These are phyloP conservation scores for Beauveria pseudobassiana DNA, from an alignment of 2,329 filamentous ascomycete genomes.

Conservation along the genomic window DNA sequence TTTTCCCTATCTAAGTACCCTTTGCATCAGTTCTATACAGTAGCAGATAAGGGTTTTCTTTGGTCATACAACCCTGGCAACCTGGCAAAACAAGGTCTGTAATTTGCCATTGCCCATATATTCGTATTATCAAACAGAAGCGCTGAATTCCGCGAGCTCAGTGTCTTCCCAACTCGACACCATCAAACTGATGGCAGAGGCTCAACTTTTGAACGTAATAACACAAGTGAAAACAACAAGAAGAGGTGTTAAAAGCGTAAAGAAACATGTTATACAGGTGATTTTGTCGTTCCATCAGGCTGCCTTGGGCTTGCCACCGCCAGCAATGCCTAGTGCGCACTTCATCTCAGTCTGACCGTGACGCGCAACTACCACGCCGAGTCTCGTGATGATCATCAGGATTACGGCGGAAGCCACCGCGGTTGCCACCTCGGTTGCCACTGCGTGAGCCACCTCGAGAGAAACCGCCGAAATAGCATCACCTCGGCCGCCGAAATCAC, in stretches of 20 bases:
- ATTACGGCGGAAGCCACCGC: conserved; percentile 5
- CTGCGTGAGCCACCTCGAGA: neutral
- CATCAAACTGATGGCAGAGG: neutral
- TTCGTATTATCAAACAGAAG: neutral
- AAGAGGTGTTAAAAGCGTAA: neutral
- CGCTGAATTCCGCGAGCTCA: neutral
- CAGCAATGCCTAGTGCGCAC: neutral
- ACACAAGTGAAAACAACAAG: conserved; percentile 3
- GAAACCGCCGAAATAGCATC: neutral
- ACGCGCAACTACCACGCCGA: neutral
- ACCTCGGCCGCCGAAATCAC: conserved; percentile 8
- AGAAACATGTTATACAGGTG: conserved; percentile 3
- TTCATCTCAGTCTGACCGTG: neutral
- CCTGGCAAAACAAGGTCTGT: neutral
- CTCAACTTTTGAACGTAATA: conserved; percentile 5
- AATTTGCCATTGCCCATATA: neutral
- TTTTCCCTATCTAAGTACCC: conserved; percentile 2
- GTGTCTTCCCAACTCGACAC: neutral
- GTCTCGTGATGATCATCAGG: neutral
- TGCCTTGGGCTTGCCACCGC: neutral
- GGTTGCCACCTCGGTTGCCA: conserved; percentile 5
- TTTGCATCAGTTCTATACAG: conserved; percentile 1
- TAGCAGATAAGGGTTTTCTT: neutral
- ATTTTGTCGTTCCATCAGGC: neutral
- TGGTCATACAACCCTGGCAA: neutral